These are phyloP conservation scores for Sugiyamaella marilandica DNA, from an alignment of 805 yeast genomes.

Conservation along the genomic window DNA sequence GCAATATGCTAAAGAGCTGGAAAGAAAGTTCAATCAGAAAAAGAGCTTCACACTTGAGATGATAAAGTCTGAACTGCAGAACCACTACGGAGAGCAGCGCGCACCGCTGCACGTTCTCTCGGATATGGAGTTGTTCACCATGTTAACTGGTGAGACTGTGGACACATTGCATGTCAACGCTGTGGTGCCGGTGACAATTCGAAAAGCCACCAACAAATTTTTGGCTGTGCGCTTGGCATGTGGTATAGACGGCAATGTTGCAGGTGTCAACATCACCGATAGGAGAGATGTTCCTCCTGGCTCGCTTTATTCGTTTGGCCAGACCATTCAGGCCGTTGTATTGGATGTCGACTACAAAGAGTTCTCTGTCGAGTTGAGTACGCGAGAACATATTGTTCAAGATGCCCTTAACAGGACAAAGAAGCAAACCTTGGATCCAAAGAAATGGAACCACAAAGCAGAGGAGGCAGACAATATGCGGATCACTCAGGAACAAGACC, in stretches of 20 bases:
- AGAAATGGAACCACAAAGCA: conserved; percentile 67
- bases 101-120: conserved; percentile 60
- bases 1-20: conserved; percentile 89
- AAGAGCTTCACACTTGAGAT: conserved; percentile 74
- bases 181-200: conserved; percentile 70
- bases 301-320: conserved; percentile 44
- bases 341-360: conserved; percentile 64
- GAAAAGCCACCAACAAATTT: conserved; percentile 51
- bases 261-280: conserved; percentile 34
- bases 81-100: conserved; percentile 83
- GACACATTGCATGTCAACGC: conserved; percentile 63
- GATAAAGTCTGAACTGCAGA: conserved; percentile 81
- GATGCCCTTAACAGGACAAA: conserved; percentile 44
- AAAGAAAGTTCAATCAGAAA: conserved; percentile 51
- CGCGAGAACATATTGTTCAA: conserved; percentile 60
- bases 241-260: conserved; percentile 54
- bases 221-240: conserved; percentile 46
- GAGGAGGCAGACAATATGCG: conserved; percentile 60
- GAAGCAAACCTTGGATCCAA: conserved; percentile 42
- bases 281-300: conserved; percentile 26
- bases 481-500: conserved; percentile 52
- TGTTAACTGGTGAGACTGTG: conserved; percentile 81
- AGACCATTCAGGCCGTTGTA: conserved; percentile 82
- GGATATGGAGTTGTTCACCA: conserved; percentile 71
- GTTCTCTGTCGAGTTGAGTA: conserved; percentile 68